phyloP scores from a whole-genome alignment of 2,329 filamentous ascomycete genomes.

The Orbilia blumenaviensis region DNA sequence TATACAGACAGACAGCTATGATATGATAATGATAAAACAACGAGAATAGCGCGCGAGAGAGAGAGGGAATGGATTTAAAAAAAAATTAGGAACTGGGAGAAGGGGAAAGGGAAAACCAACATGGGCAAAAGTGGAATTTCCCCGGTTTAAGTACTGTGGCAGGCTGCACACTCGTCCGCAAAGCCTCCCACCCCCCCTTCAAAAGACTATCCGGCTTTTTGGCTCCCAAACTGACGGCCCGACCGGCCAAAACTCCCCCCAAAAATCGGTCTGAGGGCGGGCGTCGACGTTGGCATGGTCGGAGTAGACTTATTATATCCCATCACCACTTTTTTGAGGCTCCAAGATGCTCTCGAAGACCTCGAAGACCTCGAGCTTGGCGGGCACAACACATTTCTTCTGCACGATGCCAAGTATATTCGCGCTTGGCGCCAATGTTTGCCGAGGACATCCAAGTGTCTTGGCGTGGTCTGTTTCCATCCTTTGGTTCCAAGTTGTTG shows the following conservation, averaged over 20 bases:
- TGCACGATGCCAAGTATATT: neutral
- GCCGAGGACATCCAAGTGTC: neutral
- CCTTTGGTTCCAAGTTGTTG: neutral
- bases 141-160: constrained; percentile 53
- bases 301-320: neutral
- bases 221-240: neutral
- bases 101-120: constrained; percentile 13
- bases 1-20: neutral
- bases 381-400: constrained; percentile 39
- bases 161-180: constrained; percentile 33
- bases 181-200: neutral
- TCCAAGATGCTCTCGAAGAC: neutral
- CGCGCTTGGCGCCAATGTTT: constrained; percentile 3
- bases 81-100: neutral
- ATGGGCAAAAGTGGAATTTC: constrained; percentile 48
- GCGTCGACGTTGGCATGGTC: constrained; percentile 26
- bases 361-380: constrained; percentile 28
- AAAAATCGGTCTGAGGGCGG: constrained; percentile 2
- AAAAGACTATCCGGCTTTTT: neutral
- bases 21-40: no score
- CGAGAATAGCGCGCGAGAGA: neutral
- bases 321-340: constrained; percentile 39
- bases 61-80: constrained; percentile 12
- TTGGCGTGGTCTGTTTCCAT: neutral
- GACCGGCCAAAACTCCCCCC: constrained; percentile 9